Conservation (phyloP, 768 basidiomycete genomes). For the Psilocybe cyanescens region DNA sequence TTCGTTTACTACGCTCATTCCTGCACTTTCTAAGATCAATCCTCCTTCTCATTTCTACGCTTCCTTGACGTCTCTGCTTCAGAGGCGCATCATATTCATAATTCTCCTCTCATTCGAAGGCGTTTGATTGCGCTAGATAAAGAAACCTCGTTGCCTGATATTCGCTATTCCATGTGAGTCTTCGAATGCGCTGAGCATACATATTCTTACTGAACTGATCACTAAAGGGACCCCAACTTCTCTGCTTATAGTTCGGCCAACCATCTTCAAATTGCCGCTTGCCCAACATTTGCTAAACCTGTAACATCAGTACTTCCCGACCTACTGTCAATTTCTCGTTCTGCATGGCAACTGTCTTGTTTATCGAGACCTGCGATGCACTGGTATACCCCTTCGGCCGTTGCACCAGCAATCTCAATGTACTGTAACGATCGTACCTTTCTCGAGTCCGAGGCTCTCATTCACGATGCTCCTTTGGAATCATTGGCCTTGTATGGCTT, state of each 20-base stretch:
- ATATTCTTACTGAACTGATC: background rate
- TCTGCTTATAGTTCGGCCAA: slow-evolving; percentile 38
- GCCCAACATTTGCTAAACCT: slow-evolving; percentile 31
- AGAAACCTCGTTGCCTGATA: slow-evolving; percentile 43
- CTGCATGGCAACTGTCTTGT: slow-evolving; percentile 75
- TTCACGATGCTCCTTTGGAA: slow-evolving; percentile 73
- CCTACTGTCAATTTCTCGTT: slow-evolving; percentile 62
- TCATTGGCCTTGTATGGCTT: slow-evolving; percentile 83
- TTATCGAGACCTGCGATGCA: slow-evolving; percentile 79
- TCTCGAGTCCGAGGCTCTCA: slow-evolving; percentile 64
- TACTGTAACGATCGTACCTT: slow-evolving; percentile 80
- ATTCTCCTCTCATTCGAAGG: slow-evolving; percentile 62
- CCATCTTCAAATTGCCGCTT: slow-evolving; percentile 38
- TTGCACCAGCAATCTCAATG: slow-evolving; percentile 82
- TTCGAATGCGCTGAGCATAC: background rate
- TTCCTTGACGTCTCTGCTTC: slow-evolving; percentile 64
- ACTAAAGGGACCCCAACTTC: slow-evolving; percentile 57
- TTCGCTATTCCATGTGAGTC: slow-evolving; percentile 48
- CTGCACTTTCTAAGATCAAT: slow-evolving; percentile 33
- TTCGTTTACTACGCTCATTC: background rate
- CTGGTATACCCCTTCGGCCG: slow-evolving; percentile 85
- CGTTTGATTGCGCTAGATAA: slow-evolving; percentile 51
- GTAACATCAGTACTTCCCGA: slow-evolving; percentile 49
- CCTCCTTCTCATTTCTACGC: slow-evolving; percentile 81
- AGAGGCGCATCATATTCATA: slow-evolving; percentile 66